phyloP scores from a whole-genome alignment of 305 asterid species.

The Fraxinus angustifolia region DNA sequence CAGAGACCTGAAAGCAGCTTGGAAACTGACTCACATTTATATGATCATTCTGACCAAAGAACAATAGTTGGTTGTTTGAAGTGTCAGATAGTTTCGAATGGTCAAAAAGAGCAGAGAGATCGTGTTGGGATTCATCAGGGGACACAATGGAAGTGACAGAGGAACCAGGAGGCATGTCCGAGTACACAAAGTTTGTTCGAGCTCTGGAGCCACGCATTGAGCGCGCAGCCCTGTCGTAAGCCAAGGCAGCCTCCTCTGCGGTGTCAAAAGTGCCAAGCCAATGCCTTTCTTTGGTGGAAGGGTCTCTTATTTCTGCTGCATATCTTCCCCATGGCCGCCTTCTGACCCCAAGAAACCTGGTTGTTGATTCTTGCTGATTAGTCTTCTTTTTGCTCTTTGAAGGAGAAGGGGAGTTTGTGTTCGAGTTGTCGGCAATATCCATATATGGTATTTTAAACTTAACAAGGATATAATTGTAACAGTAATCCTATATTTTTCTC shows the following conservation, averaged over 20 bases:
- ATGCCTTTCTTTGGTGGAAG: constrained; percentile 72
- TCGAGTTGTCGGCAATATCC: background rate
- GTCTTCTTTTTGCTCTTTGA: constrained; percentile 29
- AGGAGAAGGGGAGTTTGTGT: constrained; percentile 21
- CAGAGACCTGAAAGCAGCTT: constrained; percentile 35
- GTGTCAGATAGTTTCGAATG: constrained; percentile 13
- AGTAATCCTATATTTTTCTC: background rate
- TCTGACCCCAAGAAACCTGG: constrained; percentile 67
- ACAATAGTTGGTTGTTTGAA: constrained; percentile 20
- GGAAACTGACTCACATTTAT: constrained; percentile 8
- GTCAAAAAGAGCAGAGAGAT: constrained; percentile 35
- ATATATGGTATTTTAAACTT: background rate
- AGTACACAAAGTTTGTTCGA: constrained; percentile 80
- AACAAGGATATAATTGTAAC: background rate
- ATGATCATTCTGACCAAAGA: constrained; percentile 32
- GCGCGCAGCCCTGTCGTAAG: constrained; percentile 82
- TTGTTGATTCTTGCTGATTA: constrained; percentile 22
- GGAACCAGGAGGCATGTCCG: constrained; percentile 86
- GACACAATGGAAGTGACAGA: constrained; percentile 74
- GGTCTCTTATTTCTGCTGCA: constrained; percentile 86
- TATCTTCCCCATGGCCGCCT: constrained; percentile 90
- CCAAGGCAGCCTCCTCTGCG: constrained; percentile 84
- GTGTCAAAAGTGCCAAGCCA: constrained; percentile 92
- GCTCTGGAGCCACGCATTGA: constrained; percentile 74
- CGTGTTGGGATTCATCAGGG: constrained; percentile 57